Conservation (phyloP, 805 yeast genomes). For the Isabelozyma pseudorhagii region DNA sequence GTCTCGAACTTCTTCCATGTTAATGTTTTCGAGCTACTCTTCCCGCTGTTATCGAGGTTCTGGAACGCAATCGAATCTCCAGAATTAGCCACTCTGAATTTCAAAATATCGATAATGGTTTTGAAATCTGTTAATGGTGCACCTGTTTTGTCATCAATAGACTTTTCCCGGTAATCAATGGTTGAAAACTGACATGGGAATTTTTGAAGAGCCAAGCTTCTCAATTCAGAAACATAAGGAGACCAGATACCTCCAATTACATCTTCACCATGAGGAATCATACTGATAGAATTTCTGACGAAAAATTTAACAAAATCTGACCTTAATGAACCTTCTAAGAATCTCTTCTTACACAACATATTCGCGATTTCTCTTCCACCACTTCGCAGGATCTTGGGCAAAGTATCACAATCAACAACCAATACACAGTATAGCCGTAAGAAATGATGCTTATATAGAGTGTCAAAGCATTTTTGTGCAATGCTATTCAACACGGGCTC, state of each 20-base stretch:
- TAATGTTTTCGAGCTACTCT: constrained; percentile 34
- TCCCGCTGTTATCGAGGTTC: constrained; percentile 34
- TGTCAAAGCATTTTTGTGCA: constrained; percentile 44
- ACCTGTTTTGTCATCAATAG: constrained; percentile 74
- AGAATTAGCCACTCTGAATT: constrained; percentile 70
- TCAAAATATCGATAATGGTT: constrained; percentile 68
- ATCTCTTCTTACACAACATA: constrained; percentile 73
- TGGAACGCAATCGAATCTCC: constrained; percentile 80
- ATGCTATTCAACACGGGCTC: constrained; percentile 41
- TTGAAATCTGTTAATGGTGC: constrained; percentile 72
- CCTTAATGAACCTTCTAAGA: constrained; percentile 74
- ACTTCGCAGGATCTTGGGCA: constrained; percentile 80
- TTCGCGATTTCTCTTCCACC: constrained; percentile 93
- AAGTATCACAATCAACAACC: constrained; percentile 72
- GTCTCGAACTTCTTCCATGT: constrained; percentile 81
- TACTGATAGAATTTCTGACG: constrained; percentile 57
- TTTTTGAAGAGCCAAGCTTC: constrained; percentile 58
- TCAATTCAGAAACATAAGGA: constrained; percentile 61
- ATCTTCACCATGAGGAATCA: constrained; percentile 73
- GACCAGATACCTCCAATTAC: constrained; percentile 83
- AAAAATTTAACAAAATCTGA: constrained; percentile 82
- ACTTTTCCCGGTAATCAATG: constrained; percentile 70
- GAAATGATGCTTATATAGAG: constrained; percentile 50
- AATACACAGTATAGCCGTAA: constrained; percentile 79
- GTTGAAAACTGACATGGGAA: constrained; percentile 79